These are phyloP conservation scores for Diversispora epigaea DNA, from an alignment of 192 early-diverging fungal species.

Conservation along the genomic window DNA sequence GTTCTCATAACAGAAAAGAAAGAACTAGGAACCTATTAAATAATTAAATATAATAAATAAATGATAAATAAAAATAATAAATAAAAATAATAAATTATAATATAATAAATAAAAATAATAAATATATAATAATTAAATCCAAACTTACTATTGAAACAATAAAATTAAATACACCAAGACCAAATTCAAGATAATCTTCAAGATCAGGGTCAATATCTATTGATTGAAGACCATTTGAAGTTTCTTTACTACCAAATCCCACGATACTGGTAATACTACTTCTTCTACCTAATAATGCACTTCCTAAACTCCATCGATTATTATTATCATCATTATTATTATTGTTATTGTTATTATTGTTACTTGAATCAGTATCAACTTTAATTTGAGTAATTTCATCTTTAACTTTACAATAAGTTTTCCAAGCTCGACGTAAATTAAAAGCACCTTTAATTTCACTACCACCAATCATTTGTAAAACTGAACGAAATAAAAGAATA, in stretches of 20 bases:
- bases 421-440: constrained; percentile 43
- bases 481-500: constrained; percentile 39
- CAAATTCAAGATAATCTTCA: constrained; percentile 44
- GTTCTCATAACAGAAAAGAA: constrained; percentile 16
- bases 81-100: too few species aligned
- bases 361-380: constrained; percentile 30
- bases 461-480: constrained; percentile 39
- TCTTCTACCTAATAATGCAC: constrained; percentile 7
- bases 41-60: too few species aligned
- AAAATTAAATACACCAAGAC: constrained; percentile 45
- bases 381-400: constrained; percentile 42
- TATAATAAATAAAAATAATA: too few species aligned
- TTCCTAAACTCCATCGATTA: constrained; percentile 11
- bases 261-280: constrained; percentile 23
- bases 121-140: too few species aligned
- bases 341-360: constrained; percentile 14
- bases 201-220: constrained; percentile 42
- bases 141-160: constrained; percentile 39
- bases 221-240: constrained; percentile 29
- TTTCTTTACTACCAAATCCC: constrained; percentile 18
- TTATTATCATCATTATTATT: neutral
- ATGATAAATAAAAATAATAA: too few species aligned
- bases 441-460: constrained; percentile 45
- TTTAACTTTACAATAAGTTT: constrained; percentile 42
- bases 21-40: constrained; percentile 15